Base-by-base conservation (phyloP, 2,329 filamentous ascomycete species). In the Ascochyta clinopodiicola region DNA sequence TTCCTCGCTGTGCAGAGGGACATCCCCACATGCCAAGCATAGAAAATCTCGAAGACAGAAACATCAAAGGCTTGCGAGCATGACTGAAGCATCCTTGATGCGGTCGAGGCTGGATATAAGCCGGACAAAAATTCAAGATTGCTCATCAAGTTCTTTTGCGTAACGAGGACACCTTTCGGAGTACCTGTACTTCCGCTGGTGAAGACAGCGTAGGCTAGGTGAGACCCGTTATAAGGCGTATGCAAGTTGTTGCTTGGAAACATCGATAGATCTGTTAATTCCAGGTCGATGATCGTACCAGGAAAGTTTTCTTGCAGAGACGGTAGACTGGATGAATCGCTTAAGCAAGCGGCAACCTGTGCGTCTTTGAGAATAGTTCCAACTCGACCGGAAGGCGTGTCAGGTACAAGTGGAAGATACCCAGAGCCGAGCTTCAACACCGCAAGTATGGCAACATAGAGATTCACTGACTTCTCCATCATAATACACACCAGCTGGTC, bases 11-110 rank as follows among this genome's bases (percentile, higher is more conserved):
- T 85, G 68, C 90, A 96, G 12, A 96, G 79, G 57, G 88, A 89
- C 79, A 94, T 91, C 4, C 91, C 91, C 31, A 82, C 82, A 42
- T 84, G 84, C 89, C 92, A 96, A 0, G 91, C 81, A 65, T 91
- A 96, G 71, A 96, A 94, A 13, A 96, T 93, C 67, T 96, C 92
- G 69, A 96, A 96, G 0, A 96, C 89, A 0, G 91, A 96, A 2
- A 96, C 83, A 68, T 96, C 91, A 68, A 96, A 96, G 0, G 88
- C 89, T 68, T 92, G 90, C 0, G 91, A 94, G 68, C 90, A 96
- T 2, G 90, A 86, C 73, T 96, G 92, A 0, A 96, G 79, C 29
- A 96, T 79, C n/a, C 86, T 83, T 0, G 86, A 84, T 1, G 71
- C 72, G 0, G 69, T 54, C 1, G 76, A 69, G 0, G 78, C 77